A percentile compares a stretch with the other conserved stretches of the same genome.
phyloP scores from a whole-genome alignment of 179 eudicot genomes.

The Actinidia arguta region DNA sequence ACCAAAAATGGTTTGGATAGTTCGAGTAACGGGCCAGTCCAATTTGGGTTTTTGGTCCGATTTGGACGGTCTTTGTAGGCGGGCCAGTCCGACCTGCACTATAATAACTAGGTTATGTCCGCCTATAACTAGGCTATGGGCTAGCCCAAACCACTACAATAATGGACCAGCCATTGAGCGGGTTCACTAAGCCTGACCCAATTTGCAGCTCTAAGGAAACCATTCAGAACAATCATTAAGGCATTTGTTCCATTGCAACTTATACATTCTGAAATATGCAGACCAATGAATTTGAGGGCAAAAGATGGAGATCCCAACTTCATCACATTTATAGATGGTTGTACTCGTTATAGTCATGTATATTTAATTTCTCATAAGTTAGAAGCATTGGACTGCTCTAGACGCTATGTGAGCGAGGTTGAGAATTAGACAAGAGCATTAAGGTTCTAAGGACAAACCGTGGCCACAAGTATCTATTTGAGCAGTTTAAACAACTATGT shows the following conservation, averaged over 20 bases:
- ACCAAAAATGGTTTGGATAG: too few species aligned
- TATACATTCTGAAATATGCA: background rate
- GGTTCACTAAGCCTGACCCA: too few species aligned
- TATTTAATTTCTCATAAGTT: background rate
- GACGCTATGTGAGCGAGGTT: background rate
- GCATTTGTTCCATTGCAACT: background rate
- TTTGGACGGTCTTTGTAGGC: too few species aligned
- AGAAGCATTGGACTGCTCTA: background rate
- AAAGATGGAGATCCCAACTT: background rate
- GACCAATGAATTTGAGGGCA: slow-evolving; percentile 5
- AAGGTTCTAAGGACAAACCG: background rate
- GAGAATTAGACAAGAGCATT: background rate
- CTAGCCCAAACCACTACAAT: too few species aligned
- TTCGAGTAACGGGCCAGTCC: too few species aligned
- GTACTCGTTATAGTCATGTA: background rate
- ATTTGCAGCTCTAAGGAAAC: too few species aligned
- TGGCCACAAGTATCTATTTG: background rate
- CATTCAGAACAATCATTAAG: background rate
- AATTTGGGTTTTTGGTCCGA: too few species aligned
- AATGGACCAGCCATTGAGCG: too few species aligned
- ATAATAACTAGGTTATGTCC: too few species aligned
- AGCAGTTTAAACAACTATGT: background rate
- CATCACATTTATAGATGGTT: background rate
- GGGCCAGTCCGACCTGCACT: too few species aligned
- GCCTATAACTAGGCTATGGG: too few species aligned